A percentile compares a stretch with the other conserved stretches of the same genome.
Conservation (phyloP, 129 eudicot species). For the Artemisia argyi region DNA sequence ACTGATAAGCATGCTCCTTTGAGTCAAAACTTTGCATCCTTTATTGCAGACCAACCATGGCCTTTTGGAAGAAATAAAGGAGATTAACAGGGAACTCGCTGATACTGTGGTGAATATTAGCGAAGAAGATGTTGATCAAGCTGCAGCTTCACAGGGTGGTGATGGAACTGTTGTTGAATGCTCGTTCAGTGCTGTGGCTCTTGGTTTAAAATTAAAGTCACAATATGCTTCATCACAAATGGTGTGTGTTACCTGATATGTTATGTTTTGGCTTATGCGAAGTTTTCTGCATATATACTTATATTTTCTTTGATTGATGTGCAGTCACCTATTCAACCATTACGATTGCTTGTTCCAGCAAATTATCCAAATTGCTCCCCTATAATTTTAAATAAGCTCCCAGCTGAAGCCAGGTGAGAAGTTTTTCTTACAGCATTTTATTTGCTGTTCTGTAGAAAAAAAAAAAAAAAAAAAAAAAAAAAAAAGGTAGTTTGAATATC, state of each 20-base stretch:
- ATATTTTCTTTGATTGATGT: conserved; percentile 9
- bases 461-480: no score
- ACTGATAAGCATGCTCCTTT: no score
- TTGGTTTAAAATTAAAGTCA: conserved; percentile 77
- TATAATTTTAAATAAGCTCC: conserved; percentile 87
- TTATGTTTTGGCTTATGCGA: conserved; percentile 2
- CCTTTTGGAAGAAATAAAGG: conserved; percentile 83
- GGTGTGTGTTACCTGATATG: conserved; percentile 42
- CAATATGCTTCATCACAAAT: conserved; percentile 88
- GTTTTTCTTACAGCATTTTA: not conserved
- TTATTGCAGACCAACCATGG: conserved; percentile 69
- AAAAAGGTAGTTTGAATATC: no score
- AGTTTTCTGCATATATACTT: not conserved
- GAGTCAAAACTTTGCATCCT: conserved; percentile 9
- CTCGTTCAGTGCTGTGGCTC: conserved; percentile 79
- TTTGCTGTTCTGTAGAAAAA: not conserved
- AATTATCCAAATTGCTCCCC: conserved; percentile 91
- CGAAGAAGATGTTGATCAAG: conserved; percentile 79
- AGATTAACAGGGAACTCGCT: conserved; percentile 71
- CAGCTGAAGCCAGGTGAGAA: conserved; percentile 74
- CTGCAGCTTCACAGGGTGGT: conserved; percentile 67
- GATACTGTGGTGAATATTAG: conserved; percentile 81
- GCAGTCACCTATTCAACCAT: conserved; percentile 93
- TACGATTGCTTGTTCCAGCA: conserved; percentile 76
- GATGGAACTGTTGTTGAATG: conserved; percentile 88